These are phyloP conservation scores for Vaccinium darrowii DNA, from an alignment of 148 eudicot species.

Conservation along the genomic window DNA sequence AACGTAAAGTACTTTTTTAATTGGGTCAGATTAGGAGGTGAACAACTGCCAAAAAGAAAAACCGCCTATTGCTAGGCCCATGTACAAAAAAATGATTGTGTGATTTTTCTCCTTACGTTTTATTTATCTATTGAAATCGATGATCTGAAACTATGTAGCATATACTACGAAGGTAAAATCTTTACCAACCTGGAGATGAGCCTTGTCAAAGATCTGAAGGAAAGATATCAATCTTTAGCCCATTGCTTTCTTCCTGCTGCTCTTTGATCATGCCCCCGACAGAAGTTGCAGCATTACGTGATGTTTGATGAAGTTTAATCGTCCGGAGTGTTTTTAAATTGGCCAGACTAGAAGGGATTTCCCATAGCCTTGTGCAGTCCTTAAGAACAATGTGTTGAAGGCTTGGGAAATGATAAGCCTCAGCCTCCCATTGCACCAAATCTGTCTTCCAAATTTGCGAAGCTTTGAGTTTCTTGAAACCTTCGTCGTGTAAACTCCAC, in stretches of 20 bases:
- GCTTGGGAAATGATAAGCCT: slow-evolving; percentile 21
- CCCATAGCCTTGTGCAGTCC: slow-evolving; percentile 18
- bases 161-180: not conserved
- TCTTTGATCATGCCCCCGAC: not conserved
- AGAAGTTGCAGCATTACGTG: not conserved
- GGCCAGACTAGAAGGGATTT: slow-evolving; percentile 17
- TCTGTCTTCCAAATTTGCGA: slow-evolving; percentile 21
- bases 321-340: slow-evolving; percentile 1
- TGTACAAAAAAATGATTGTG: not conserved
- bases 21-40: not conserved
- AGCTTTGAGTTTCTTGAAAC: slow-evolving; percentile 27
- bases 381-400: slow-evolving; percentile 27
- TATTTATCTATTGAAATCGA: not conserved
- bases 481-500: slow-evolving; percentile 29
- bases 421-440: slow-evolving; percentile 30
- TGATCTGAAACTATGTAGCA: not conserved
- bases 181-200: slow-evolving; percentile 78
- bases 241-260: not conserved
- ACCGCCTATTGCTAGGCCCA: not conserved
- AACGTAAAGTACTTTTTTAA: not conserved
- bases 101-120: not conserved
- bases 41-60: not conserved
- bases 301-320: not conserved
- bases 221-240: slow-evolving; percentile 4
- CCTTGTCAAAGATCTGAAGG: not conserved